phyloP scores from a whole-genome alignment of 148 eudicot genomes.

The Rhododendron ovatum region DNA sequence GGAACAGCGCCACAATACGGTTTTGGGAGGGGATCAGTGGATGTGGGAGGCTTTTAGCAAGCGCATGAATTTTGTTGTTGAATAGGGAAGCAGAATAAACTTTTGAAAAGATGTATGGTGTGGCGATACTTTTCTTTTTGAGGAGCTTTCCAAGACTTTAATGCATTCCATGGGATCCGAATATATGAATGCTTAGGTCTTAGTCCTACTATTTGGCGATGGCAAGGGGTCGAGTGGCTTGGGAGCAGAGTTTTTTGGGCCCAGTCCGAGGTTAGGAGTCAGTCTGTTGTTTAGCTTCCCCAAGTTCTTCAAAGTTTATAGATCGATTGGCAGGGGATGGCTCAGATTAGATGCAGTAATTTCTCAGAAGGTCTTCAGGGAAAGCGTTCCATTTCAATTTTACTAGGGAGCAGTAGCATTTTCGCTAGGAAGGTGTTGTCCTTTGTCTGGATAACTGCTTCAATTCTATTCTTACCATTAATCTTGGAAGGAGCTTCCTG shows the following conservation, averaged over 20 bases:
- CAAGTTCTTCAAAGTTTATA: not conserved
- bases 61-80: not conserved
- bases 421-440: not conserved
- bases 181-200: not conserved
- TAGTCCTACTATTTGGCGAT: not conserved
- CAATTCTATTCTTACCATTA: not conserved
- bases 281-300: not conserved
- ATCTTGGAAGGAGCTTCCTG: not conserved
- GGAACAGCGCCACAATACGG: not conserved
- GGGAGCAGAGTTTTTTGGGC: not conserved
- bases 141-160: not conserved
- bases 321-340: not conserved
- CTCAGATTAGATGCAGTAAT: not conserved
- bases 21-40: not conserved
- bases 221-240: not conserved
- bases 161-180: not conserved
- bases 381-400: not conserved
- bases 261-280: not conserved
- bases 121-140: not conserved
- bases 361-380: not conserved
- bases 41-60: not conserved
- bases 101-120: not conserved
- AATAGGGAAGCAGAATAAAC: not conserved
- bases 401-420: not conserved
- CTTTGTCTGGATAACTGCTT: not conserved